phyloP scores from a whole-genome alignment of 148 eudicot species.

The Diospyros lotus region DNA sequence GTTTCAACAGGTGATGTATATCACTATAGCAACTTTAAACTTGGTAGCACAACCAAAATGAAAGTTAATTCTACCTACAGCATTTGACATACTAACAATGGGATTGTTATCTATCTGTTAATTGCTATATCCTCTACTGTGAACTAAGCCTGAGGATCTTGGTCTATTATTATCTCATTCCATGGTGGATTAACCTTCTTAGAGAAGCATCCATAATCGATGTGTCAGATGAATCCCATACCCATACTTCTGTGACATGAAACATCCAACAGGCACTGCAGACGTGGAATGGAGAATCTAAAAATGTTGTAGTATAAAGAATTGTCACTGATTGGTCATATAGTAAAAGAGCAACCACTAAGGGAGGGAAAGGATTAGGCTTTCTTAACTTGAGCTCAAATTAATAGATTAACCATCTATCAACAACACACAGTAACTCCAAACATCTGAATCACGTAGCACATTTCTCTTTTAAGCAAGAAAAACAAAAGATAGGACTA shows the following conservation, averaged over 20 bases:
- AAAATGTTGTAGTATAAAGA: too few species aligned
- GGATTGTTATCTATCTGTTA: not conserved
- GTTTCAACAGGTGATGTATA: not conserved
- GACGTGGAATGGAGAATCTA: too few species aligned
- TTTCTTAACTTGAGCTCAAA: not conserved
- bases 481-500: conserved; percentile 56
- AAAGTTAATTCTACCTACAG: not conserved
- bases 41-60: not conserved
- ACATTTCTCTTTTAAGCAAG: not conserved
- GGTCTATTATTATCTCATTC: not conserved
- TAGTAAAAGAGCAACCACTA: not conserved
- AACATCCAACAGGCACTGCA: too few species aligned
- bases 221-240: not conserved
- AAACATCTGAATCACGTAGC: not conserved
- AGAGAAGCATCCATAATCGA: not conserved
- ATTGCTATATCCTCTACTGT: not conserved
- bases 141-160: not conserved
- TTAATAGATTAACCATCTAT: not conserved
- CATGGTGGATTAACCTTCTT: not conserved
- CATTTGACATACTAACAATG: not conserved
- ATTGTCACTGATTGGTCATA: not conserved
- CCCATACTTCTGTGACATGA: too few species aligned
- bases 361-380: not conserved
- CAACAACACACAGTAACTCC: not conserved
- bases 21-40: not conserved